Base-by-base conservation (phyloP, 73 alveolate species). In the Tetrahymena borealis region DNA sequence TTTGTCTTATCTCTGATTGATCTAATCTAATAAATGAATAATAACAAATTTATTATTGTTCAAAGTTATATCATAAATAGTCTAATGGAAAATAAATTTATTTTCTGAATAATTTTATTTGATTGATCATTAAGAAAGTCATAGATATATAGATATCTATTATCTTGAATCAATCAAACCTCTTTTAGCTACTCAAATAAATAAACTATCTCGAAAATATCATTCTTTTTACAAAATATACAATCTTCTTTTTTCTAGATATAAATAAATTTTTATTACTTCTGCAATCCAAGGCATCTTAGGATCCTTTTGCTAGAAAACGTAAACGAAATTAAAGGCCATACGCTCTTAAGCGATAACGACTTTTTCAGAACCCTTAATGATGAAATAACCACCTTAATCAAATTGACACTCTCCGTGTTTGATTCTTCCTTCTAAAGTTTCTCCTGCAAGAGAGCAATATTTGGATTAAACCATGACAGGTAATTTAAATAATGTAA, bases 361-460 rank as follows among this genome's bases (percentile, higher is more conserved):
- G 39, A 96, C 98, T 78, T 96, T 96, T 91, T 96, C 98, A 32
- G 97, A 96, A 35, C 98, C 98, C 39, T 96, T 96, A 15, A 96
- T 93, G 38, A 96, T 96, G 92, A 96, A 96, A 78, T 96, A 96
- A 7, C 98, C 98, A 11, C 98, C 98, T 90, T 96, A 95, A 90
- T 96, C 98, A 90, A 95, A 96, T 90, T 91, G 96, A 91, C 98
- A 96, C 91, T 96, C 98, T 38, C 95, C 96, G 32, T 91, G 94
- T 28, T 96, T 94, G 60, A 96, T 95, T 95, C 98, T 94, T 24
- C 94, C 93, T 8, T 36, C 37, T 40, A 94, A 92, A 42, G 32
- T 39, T 91, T 91, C 93, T 92, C 91, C 91, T 20, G 93, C 94
- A 38, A 96, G 90, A 10, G 97, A 91, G 90, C 98, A 96, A 91